These are phyloP conservation scores for Daldinia sp. DNA, from an alignment of 2,329 filamentous ascomycete species.

Conservation along the genomic window DNA sequence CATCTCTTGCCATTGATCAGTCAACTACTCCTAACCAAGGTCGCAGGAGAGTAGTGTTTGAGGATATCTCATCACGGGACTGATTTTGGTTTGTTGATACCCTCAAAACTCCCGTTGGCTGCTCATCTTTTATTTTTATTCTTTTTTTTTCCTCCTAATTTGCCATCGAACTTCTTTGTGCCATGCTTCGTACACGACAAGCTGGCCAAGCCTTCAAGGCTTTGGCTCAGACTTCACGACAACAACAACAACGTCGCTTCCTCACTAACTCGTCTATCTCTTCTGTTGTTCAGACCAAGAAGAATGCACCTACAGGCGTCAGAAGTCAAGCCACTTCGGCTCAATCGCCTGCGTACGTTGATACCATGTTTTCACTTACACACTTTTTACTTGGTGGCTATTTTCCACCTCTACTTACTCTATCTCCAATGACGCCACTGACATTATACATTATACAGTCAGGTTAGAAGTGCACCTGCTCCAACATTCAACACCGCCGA, in stretches of 20 bases:
- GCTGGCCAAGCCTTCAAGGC: slow-evolving; percentile 62
- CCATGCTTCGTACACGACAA: slow-evolving; percentile 65
- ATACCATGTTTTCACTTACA: background rate
- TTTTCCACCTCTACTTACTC: slow-evolving; percentile 19
- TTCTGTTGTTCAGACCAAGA: slow-evolving; percentile 53
- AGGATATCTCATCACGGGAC: slow-evolving; percentile 19
- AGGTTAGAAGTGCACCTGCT: slow-evolving; percentile 70
- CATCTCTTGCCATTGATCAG: slow-evolving; percentile 39
- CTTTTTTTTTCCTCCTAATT: slow-evolving; percentile 14
- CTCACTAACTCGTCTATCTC: slow-evolving; percentile 58
- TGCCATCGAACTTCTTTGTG: slow-evolving; percentile 45
- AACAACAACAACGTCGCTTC: slow-evolving; percentile 49
- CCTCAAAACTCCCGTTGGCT: background rate
- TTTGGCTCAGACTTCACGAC: slow-evolving; percentile 55
- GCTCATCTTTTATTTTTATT: slow-evolving; percentile 4
- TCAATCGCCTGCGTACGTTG: slow-evolving; percentile 66
- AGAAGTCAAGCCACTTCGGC: slow-evolving; percentile 65
- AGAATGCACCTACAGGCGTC: slow-evolving; percentile 57
- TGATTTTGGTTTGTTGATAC: slow-evolving; percentile 21
- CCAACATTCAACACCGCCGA: slow-evolving; percentile 68
- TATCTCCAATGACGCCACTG: slow-evolving; percentile 6
- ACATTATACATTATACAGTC: slow-evolving; percentile 54
- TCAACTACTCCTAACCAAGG: slow-evolving; percentile 19
- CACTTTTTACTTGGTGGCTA: background rate
- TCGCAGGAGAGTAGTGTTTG: slow-evolving; percentile 30